phyloP scores from a whole-genome alignment of 495 filamentous ascomycete species.

The Halenospora varia region DNA sequence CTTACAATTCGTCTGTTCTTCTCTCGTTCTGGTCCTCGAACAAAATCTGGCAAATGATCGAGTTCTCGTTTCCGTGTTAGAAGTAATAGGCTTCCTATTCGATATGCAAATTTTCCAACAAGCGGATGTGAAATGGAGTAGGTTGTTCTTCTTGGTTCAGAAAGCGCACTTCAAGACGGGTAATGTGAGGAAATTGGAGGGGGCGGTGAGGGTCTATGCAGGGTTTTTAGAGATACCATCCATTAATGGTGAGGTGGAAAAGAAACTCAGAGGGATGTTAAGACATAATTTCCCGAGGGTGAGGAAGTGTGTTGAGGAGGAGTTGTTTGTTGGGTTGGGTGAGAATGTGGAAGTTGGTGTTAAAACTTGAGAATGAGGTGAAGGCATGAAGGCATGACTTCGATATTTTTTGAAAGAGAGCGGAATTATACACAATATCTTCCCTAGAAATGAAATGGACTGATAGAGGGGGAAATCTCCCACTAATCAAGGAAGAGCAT shows the following conservation, averaged over 20 bases:
- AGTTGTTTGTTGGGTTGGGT: slow-evolving; percentile 30
- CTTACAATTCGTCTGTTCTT: slow-evolving; percentile 29
- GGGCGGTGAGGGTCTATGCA: slow-evolving; percentile 75
- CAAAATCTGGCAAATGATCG: slow-evolving; percentile 56
- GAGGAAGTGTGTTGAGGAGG: slow-evolving; percentile 39
- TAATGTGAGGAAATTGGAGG: slow-evolving; percentile 73
- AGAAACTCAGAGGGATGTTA: slow-evolving; percentile 55
- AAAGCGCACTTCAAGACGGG: slow-evolving; percentile 78
- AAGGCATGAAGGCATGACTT: too few species aligned
- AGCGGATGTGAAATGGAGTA: slow-evolving; percentile 36
- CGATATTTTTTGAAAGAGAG: too few species aligned
- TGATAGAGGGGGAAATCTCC: too few species aligned
- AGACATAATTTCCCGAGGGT: slow-evolving; percentile 63
- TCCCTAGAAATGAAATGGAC: too few species aligned
- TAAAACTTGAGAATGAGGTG: too few species aligned
- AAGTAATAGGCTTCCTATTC: slow-evolving; percentile 65
- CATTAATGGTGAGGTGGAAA: slow-evolving; percentile 46
- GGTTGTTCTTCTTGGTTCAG: slow-evolving; percentile 64
- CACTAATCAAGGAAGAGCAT: too few species aligned
- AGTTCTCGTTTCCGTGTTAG: slow-evolving; percentile 68
- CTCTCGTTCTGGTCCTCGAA: slow-evolving; percentile 40
- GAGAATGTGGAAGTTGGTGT: too few species aligned
- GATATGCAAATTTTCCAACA: slow-evolving; percentile 19
- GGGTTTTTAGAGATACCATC: slow-evolving; percentile 40
- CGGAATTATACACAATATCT: too few species aligned